Conservation (phyloP, 306 rosid species). For the Lathyrus aphaca region DNA sequence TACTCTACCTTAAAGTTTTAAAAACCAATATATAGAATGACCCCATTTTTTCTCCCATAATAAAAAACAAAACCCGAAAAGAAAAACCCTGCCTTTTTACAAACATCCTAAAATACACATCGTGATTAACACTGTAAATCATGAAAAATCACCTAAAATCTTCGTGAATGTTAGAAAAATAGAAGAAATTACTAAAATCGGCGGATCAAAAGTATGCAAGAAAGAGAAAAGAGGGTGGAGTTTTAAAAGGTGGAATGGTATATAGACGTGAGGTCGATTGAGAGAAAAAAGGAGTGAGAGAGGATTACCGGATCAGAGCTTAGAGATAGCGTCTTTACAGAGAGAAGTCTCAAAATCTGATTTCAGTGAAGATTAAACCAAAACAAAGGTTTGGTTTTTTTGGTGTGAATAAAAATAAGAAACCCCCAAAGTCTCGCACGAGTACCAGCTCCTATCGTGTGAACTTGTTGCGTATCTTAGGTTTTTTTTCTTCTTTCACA, state of each 20-base stretch:
- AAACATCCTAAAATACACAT: not conserved
- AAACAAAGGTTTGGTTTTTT: not conserved
- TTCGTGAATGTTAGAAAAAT: not conserved
- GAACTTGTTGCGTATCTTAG: not conserved
- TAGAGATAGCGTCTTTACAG: constrained; percentile 36
- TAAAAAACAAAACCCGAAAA: constrained; percentile 20
- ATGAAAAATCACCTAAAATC: constrained; percentile 19
- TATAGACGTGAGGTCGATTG: constrained; percentile 16
- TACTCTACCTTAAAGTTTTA: constrained; percentile 12
- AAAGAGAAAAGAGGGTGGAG: not conserved
- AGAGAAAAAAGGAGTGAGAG: not conserved
- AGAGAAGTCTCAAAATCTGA: constrained; percentile 2
- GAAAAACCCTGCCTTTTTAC: constrained; percentile 22
- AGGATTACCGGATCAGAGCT: constrained; percentile 46
- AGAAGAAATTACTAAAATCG: constrained; percentile 27
- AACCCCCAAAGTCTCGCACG: constrained; percentile 30
- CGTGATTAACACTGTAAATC: not conserved
- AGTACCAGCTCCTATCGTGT: not conserved
- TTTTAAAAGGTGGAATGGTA: constrained; percentile 6
- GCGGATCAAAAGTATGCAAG: constrained; percentile 18
- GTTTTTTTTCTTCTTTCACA: too few relatives aligned
- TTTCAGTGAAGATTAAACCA: constrained; percentile 18
- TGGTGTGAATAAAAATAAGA: not conserved
- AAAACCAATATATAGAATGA: not conserved
- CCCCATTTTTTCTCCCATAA: constrained; percentile 3